Evolutionary conservation across 441 rosid species (phyloP).

Genomic region (Melastoma candidum): DNA sequence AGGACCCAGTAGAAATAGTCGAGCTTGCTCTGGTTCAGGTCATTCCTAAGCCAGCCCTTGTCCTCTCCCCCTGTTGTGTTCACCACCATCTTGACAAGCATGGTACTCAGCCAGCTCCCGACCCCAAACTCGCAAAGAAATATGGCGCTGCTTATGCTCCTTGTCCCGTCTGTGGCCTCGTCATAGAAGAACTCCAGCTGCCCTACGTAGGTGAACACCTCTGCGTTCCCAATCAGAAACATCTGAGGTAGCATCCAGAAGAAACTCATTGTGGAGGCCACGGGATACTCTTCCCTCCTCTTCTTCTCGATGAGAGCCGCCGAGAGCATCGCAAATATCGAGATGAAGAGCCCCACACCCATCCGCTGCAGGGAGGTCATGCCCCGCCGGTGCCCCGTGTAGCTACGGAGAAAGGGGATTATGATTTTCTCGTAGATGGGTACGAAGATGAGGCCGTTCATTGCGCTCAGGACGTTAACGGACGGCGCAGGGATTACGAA

Average conservation of each 20-base stretch:
- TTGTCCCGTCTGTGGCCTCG: conserved; percentile 86
- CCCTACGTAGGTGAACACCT: conserved; percentile 81
- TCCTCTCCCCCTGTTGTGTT: not conserved
- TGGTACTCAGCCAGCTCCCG: conserved; percentile 16
- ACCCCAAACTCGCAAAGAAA: conserved; percentile 52
- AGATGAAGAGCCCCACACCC: conserved; percentile 64
- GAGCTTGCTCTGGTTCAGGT: conserved; percentile 48
- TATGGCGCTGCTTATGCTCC: conserved; percentile 76
- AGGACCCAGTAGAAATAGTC: conserved; percentile 77
- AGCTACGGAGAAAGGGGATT: conserved; percentile 50
- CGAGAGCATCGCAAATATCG: conserved; percentile 52
- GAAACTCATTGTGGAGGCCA: conserved; percentile 33
- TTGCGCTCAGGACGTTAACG: conserved; percentile 48
- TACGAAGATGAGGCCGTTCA: conserved; percentile 67
- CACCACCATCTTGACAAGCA: too few species aligned
- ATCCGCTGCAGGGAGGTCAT: conserved; percentile 75
- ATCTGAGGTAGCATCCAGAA: conserved; percentile 74
- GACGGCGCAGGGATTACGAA: conserved; percentile 59
- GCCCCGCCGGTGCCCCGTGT: conserved; percentile 56
- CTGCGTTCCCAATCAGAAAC: conserved; percentile 80
- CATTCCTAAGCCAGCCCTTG: conserved; percentile 57
- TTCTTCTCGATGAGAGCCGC: conserved; percentile 53
- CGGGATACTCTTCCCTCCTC: conserved; percentile 33
- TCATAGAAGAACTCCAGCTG: conserved; percentile 92
- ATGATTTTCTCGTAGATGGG: conserved; percentile 68